A percentile compares a stretch with the other conserved stretches of the same genome.
phyloP scores from a whole-genome alignment of 2,329 filamentous ascomycete species.

The Hortaea werneckii region DNA sequence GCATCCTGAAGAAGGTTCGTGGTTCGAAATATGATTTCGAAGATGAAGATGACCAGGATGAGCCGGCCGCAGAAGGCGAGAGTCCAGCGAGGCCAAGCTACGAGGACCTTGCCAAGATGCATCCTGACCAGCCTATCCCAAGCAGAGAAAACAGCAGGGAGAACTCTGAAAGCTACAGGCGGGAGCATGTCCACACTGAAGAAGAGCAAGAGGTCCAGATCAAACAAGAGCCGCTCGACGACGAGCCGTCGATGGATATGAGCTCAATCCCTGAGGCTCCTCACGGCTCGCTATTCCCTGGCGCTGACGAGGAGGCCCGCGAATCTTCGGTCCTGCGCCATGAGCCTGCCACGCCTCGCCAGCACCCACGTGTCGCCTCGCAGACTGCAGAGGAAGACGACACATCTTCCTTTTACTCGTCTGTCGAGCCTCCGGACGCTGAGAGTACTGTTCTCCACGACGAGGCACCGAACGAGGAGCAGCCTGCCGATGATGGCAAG shows the following conservation, averaged over 20 bases:
- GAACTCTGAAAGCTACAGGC: conserved; percentile 16
- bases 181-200: conserved; percentile 45
- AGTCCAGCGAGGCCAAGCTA: conserved; percentile 23
- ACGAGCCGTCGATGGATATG: conserved; percentile 50
- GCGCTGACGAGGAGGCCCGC: conserved; percentile 30
- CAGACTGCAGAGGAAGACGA: conserved; percentile 35
- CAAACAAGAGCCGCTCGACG: conserved; percentile 49
- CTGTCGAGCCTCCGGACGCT: conserved; percentile 21
- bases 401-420: conserved; percentile 49
- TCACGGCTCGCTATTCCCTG: conserved; percentile 37
- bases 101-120: conserved; percentile 47
- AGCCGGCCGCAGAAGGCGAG: conserved; percentile 41
- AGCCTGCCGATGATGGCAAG: conserved; percentile 15
- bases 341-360: conserved; percentile 10
- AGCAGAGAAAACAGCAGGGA: conserved; percentile 58
- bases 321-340: conserved; percentile 50
- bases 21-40: conserved; percentile 45
- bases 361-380: conserved; percentile 12
- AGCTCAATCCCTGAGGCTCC: conserved; percentile 47
- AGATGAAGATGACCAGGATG: conserved; percentile 26
- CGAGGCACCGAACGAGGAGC: conserved; percentile 2
- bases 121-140: conserved; percentile 84
- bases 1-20: conserved; percentile 81
- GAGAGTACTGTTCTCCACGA: conserved; percentile 21
- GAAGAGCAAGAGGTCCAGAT: conserved; percentile 57